phyloP scores from a whole-genome alignment of 2,329 filamentous ascomycete genomes.

The Saccharata proteae region DNA sequence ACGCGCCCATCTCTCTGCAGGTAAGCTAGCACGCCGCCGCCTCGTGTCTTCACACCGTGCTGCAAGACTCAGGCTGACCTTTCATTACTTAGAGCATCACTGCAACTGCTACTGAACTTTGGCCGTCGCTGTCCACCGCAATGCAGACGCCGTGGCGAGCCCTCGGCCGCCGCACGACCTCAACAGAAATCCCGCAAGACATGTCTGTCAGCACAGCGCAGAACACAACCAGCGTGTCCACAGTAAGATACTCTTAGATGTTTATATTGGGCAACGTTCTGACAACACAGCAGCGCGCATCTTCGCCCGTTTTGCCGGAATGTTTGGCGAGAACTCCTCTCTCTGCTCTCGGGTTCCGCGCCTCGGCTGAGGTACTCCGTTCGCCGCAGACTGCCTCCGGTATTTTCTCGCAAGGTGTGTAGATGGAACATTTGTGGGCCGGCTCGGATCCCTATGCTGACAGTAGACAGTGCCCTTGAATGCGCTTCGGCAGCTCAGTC shows the following conservation, averaged over 20 bases:
- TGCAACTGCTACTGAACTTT: constrained; percentile 24
- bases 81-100: constrained; percentile 31
- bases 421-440: background rate
- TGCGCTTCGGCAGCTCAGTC: constrained; percentile 2
- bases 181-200: constrained; percentile 13
- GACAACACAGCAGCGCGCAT: no score
- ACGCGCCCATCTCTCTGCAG: constrained; percentile 34
- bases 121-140: constrained; percentile 27
- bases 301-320: constrained; percentile 1
- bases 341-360: constrained; percentile 11
- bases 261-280: no score
- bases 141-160: constrained; percentile 24
- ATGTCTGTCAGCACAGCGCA: background rate
- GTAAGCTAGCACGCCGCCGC: constrained; percentile 27
- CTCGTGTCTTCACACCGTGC: constrained; percentile 13
- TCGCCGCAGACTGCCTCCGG: constrained; percentile 4
- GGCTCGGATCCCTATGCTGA: no score
- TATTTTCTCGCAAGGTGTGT: constrained; percentile 7
- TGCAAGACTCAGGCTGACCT: constrained; percentile 11
- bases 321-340: constrained; percentile 2
- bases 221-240: constrained; percentile 1
- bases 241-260: no score
- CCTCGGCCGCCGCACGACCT: constrained; percentile 13
- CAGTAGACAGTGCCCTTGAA: background rate
- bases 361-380: constrained; percentile 5